Base-by-base conservation (phyloP, 495 filamentous ascomycete species). In the Cercophora newfieldiana region DNA sequence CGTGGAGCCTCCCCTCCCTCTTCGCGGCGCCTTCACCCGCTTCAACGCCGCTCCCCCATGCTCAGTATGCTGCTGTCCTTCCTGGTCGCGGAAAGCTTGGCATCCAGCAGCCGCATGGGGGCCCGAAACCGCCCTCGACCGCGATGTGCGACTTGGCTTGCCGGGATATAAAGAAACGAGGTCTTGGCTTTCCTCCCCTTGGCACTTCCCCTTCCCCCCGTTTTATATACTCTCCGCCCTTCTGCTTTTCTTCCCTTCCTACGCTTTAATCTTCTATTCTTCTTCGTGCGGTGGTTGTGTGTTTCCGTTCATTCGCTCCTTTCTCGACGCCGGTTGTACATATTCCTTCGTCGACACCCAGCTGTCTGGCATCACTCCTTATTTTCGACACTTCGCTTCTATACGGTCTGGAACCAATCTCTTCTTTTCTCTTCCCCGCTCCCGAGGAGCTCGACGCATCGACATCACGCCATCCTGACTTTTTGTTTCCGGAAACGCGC, bases 331-430 rank as follows among this genome's bases (percentile, higher is more conserved):
- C 71, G 75, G 73, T 72, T 76, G 73, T 73, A 71, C 64, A 69
- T 71, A 75, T 67, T 66, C 70, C 67, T 78, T 70, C 67, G 63
- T 72, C 76, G 69, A 69, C 70, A 69, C 76, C 55, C 69, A 74
- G 69, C 67, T 77, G 78, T 80, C 78, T 65, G 73, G 69, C 72
- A 77, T 71, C 78, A 75, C 71, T 77, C 73, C 70, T 80, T 77
- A n/a, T 73, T 73, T 77, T 80, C 68, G 68, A 74, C 73, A 74
- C 22, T 59, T 72, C 63, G 67, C 61, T 65, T 69, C 54, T 67
- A 30, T 61, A 70, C 73, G 80, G 81, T 82, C 81, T 82, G 81
- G 81, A 75, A 83, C 81, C 80, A 78, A 75, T 75, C 70, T 59
- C 64, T 50, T 63, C 64, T 58, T 37, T 37, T 63, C 68, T 61